Base-by-base conservation (phyloP, 1,139 yeast species). In the Nakaseomyces uthaithaninus region DNA sequence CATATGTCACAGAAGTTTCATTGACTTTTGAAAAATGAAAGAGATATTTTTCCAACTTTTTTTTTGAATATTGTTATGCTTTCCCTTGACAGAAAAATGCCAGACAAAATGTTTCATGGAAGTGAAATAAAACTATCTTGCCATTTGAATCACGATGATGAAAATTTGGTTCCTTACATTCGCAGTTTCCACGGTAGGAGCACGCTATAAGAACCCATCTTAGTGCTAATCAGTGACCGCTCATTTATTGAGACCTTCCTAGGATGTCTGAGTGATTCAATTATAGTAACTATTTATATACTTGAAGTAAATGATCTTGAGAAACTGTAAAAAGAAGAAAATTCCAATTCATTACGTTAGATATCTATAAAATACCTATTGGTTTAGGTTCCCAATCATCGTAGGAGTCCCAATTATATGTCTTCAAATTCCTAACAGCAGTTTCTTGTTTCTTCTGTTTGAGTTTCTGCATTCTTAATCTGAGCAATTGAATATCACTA, bases 151-250 rank as follows among this genome's bases (percentile, higher is more conserved):
- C 56, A 53, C 76, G 60, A 69, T 80, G 91, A 81, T 81, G 91
- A 80, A 77, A 77, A 65, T 69, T 67, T 49, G 57, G 55, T 51
- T 76, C 81, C 77, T 38, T 53, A 80, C 91, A 80, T 80, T 81
- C 91, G 89, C 91, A 81, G 91, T 81, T 80, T 80, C 89, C 89
- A 75, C 91, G 89, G 89, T 80, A 81, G 85, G 56, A 77, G 72
- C 75, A 79, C 87, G 73, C 69, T 40, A 66, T 61, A 63, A 68
- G 86, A 80, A 80, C 89, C 87, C 84, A 77, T 74, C 79, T 74
- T 74, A 56, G 83, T 77, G 73, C 74, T 77, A 49, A 39, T 65
- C 86, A 69, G 87, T 80, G 89, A 80, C 89, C 89, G 91, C 74
- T 68, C 66, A 50, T 49, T 46, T 37, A 35, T 45, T 46, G 63